phyloP scores from a whole-genome alignment of 176 grass and related monocot genomes.

The Oropetium thomaeum region DNA sequence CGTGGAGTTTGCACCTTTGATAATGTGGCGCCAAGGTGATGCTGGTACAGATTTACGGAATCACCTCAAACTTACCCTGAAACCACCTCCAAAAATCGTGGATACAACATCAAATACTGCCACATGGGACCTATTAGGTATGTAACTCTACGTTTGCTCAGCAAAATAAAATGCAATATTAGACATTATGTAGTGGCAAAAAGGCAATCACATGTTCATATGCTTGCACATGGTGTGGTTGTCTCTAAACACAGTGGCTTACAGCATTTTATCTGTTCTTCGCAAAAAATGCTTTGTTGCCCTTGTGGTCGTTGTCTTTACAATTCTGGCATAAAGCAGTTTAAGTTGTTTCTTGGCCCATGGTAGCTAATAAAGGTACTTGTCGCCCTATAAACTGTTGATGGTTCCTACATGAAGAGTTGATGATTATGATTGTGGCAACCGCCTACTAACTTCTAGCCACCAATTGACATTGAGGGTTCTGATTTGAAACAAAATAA shows the following conservation, averaged over 20 bases:
- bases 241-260: background rate
- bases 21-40: conserved; percentile 87
- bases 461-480: background rate
- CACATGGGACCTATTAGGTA: conserved; percentile 65
- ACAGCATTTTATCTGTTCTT: background rate
- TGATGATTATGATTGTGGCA: conserved; percentile 6
- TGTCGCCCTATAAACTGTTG: background rate
- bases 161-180: background rate
- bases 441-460: conserved; percentile 2
- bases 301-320: background rate
- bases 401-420: conserved; percentile 10
- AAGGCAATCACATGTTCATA: background rate
- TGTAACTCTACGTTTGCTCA: background rate
- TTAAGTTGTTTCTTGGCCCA: conserved; percentile 1
- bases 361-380: conserved; percentile 4
- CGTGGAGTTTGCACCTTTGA: conserved; percentile 85
- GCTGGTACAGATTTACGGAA: conserved; percentile 69
- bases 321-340: background rate
- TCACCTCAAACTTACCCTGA: conserved; percentile 68
- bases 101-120: conserved; percentile 53
- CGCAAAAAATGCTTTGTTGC: background rate
- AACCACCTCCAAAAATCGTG: conserved; percentile 55
- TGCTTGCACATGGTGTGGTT: background rate
- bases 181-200: background rate
- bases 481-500: background rate